Evolutionary conservation across 179 eudicot species (phyloP).

Genomic region (Heliamphora pulchella): DNA sequence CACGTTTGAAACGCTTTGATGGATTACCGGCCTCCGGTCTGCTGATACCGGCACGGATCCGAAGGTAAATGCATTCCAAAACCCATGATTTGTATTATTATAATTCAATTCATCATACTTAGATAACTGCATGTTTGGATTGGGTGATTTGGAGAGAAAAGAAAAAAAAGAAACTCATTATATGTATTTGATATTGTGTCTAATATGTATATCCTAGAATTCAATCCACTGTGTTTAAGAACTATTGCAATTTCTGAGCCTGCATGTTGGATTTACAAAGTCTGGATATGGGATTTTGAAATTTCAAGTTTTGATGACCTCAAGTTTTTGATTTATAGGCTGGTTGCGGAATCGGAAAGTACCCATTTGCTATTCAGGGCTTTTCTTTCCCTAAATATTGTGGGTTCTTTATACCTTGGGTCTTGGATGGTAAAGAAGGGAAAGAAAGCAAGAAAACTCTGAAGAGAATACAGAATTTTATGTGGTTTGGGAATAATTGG

Average conservation of each 20-base stretch:
- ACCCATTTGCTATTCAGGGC: slow-evolving; percentile 18
- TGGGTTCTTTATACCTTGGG: background rate
- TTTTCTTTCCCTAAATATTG: slow-evolving; percentile 31
- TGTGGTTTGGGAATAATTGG: slow-evolving; percentile 4
- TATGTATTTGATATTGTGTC: background rate
- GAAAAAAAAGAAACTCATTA: too few species aligned
- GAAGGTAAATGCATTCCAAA: slow-evolving; percentile 31
- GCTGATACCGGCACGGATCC: slow-evolving; percentile 54
- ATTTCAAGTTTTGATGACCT: slow-evolving; percentile 17
- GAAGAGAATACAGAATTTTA: slow-evolving; percentile 16
- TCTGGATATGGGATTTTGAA: background rate
- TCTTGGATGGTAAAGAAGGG: slow-evolving; percentile 27
- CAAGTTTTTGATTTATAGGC: slow-evolving; percentile 42
- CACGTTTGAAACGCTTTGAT: slow-evolving; percentile 34
- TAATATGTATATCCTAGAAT: background rate
- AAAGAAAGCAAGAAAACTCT: slow-evolving; percentile 27
- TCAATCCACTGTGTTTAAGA: background rate
- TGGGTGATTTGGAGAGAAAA: too few species aligned
- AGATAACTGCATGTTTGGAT: too few species aligned
- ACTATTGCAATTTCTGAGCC: background rate
- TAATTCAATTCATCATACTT: too few species aligned
- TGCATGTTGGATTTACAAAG: background rate
- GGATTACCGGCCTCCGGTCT: slow-evolving; percentile 56
- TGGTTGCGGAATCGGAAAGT: slow-evolving; percentile 36
- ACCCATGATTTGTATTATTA: too few species aligned